Conservation (phyloP, 352 stramenopile genomes). For the Globisporangium middletonii region DNA sequence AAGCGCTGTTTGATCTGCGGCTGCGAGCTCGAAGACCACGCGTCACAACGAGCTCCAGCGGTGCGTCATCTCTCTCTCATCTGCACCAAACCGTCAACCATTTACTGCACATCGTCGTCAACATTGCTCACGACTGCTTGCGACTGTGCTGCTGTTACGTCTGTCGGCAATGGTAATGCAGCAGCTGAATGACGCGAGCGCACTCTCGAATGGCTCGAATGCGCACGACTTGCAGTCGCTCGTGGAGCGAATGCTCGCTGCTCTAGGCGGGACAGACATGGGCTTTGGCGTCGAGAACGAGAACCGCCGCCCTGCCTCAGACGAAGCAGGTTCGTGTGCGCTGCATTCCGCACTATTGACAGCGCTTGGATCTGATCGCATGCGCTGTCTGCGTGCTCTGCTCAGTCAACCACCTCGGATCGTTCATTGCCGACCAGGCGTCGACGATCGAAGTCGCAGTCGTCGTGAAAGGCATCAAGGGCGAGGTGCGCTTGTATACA, state of each 20-base stretch:
- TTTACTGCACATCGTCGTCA: neutral
- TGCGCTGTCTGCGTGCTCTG: neutral
- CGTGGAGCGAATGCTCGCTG: constrained; percentile 31
- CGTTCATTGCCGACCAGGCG: constrained; percentile 60
- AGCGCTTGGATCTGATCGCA: neutral
- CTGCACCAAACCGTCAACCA: neutral
- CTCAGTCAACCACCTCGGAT: constrained; percentile 52
- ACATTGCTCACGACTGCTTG: no score
- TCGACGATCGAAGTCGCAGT: constrained; percentile 68
- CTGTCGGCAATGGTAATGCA: no score
- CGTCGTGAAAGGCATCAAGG: constrained; percentile 62
- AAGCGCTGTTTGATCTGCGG: constrained; percentile 64
- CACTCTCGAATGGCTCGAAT: constrained; percentile 8
- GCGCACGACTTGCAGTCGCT: constrained; percentile 39
- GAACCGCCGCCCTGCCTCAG: constrained; percentile 35
- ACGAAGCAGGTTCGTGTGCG: constrained; percentile 32
- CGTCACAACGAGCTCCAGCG: neutral
- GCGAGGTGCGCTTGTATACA: constrained; percentile 31
- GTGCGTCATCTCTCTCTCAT: constrained; percentile 5
- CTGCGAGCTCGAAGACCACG: constrained; percentile 38
- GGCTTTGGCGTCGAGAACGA: constrained; percentile 19
- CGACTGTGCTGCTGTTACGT: neutral
- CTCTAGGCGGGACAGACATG: constrained; percentile 26
- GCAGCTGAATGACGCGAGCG: neutral
- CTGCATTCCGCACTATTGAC: neutral